Percentiles rank a stretch among this genome's conserved stretches.
These are phyloP conservation scores for Colletotrichum sublineola DNA, from an alignment of 2,329 filamentous ascomycete genomes.

Conservation along the genomic window DNA sequence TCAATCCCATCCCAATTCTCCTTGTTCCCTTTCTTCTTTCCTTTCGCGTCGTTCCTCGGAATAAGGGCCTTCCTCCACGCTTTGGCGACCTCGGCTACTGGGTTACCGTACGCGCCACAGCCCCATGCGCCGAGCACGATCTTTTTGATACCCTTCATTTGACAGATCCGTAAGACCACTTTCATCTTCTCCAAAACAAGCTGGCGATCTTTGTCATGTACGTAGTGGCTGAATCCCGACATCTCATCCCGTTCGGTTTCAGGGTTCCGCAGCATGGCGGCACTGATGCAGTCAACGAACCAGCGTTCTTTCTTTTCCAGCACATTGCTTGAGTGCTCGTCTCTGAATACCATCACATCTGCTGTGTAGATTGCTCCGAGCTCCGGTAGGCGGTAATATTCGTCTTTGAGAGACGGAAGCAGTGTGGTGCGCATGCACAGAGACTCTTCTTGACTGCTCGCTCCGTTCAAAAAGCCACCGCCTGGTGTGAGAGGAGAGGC, in stretches of 20 bases:
- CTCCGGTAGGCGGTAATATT: slow-evolving; percentile 72
- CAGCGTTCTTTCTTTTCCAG: slow-evolving; percentile 63
- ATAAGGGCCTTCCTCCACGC: slow-evolving; percentile 59
- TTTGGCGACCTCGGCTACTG: slow-evolving; percentile 68
- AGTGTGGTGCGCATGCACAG: slow-evolving; percentile 73
- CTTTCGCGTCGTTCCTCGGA: slow-evolving; percentile 40
- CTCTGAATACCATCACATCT: slow-evolving; percentile 71
- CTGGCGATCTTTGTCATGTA: slow-evolving; percentile 63
- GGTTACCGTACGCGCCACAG: slow-evolving; percentile 74
- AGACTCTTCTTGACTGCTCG: slow-evolving; percentile 72
- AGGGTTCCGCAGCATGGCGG: slow-evolving; percentile 71
- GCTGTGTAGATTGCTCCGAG: slow-evolving; percentile 68
- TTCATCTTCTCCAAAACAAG: slow-evolving; percentile 68
- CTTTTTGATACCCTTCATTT: slow-evolving; percentile 58
- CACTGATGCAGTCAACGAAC: slow-evolving; percentile 70
- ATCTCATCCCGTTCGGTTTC: slow-evolving; percentile 59
- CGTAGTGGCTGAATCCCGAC: slow-evolving; percentile 53
- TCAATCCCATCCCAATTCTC: slow-evolving; percentile 60
- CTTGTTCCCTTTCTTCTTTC: slow-evolving; percentile 45
- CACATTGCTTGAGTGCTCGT: slow-evolving; percentile 51
- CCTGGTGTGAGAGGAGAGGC: slow-evolving; percentile 72
- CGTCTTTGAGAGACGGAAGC: slow-evolving; percentile 68
- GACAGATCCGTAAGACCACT: slow-evolving; percentile 66
- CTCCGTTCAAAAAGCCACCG: slow-evolving; percentile 71
- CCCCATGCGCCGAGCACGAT: slow-evolving; percentile 75